phyloP scores from a whole-genome alignment of 2,329 filamentous ascomycete genomes.

The Colletotrichum spaethianum region DNA sequence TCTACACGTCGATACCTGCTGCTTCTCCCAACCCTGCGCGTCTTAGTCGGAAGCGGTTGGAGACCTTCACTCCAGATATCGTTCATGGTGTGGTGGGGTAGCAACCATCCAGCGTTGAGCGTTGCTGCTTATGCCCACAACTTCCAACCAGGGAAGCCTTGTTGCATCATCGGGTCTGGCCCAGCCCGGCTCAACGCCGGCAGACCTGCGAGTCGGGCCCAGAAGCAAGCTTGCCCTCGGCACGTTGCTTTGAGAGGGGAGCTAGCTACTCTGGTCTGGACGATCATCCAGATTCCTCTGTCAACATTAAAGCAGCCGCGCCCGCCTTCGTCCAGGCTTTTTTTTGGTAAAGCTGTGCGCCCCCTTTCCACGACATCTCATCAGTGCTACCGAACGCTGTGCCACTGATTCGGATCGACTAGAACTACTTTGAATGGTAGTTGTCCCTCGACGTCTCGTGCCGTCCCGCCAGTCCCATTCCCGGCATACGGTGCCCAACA shows the following conservation, averaged over 20 bases:
- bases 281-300: slow-evolving; percentile 20
- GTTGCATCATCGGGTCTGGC: slow-evolving; percentile 36
- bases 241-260: slow-evolving; percentile 4
- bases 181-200: slow-evolving; percentile 19
- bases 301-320: slow-evolving; percentile 29
- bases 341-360: slow-evolving; percentile 2
- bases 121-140: slow-evolving; percentile 26
- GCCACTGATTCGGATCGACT: slow-evolving; percentile 4
- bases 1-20: background rate
- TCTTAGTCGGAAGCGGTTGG: slow-evolving; percentile 12
- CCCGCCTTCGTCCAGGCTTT: slow-evolving; percentile 8
- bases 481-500: background rate
- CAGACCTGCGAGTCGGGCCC: slow-evolving; percentile 4
- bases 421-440: background rate
- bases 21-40: background rate
- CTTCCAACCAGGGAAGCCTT: slow-evolving; percentile 28
- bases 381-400: slow-evolving; percentile 7
- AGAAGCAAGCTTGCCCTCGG: slow-evolving; percentile 10
- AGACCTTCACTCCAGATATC: slow-evolving; percentile 16
- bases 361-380: background rate
- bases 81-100: slow-evolving; percentile 19
- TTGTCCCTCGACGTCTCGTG: background rate
- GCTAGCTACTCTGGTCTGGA: slow-evolving; percentile 17
- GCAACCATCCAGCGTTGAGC: slow-evolving; percentile 16
- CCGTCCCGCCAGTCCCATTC: background rate